phyloP scores from a whole-genome alignment of 768 basidiomycete genomes.

The Termitomyces sp. region DNA sequence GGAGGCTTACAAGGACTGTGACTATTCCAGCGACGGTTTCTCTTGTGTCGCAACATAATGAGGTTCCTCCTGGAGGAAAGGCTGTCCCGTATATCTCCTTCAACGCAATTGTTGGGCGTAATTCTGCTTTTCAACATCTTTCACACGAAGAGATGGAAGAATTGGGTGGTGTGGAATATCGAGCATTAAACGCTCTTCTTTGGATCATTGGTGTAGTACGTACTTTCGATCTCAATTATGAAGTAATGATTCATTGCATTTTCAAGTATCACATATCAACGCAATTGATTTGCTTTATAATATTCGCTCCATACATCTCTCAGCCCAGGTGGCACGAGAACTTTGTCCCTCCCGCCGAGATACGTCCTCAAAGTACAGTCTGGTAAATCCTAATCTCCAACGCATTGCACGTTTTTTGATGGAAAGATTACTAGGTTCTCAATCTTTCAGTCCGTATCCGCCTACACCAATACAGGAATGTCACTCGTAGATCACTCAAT shows the following conservation, averaged over 20 bases:
- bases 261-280: conserved; percentile 70
- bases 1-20: conserved; percentile 57
- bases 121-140: conserved; percentile 64
- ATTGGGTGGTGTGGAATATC: conserved; percentile 90
- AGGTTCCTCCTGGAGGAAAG: conserved; percentile 34
- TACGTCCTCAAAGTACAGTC: conserved; percentile 46
- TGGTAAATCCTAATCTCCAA: conserved; percentile 43
- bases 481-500: conserved; percentile 87
- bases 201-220: conserved; percentile 77
- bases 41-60: conserved; percentile 37
- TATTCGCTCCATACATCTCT: conserved; percentile 80
- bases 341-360: conserved; percentile 56
- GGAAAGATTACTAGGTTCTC: conserved; percentile 55
- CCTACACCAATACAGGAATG: conserved; percentile 86
- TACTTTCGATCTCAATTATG: conserved; percentile 8
- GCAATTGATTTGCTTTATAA: conserved; percentile 63
- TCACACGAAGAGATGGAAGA: conserved; percentile 85
- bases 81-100: conserved; percentile 81
- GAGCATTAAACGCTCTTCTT: conserved; percentile 71
- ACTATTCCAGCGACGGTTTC: conserved; percentile 74
- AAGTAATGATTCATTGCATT: background rate
- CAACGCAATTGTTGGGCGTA: conserved; percentile 77
- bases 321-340: conserved; percentile 49
- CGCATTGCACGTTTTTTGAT: background rate
- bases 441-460: conserved; percentile 76